Percentiles rank a stretch among this genome's conserved stretches.
phyloP scores from a whole-genome alignment of 2,329 filamentous ascomycete species.

The Verticillium longisporum region DNA sequence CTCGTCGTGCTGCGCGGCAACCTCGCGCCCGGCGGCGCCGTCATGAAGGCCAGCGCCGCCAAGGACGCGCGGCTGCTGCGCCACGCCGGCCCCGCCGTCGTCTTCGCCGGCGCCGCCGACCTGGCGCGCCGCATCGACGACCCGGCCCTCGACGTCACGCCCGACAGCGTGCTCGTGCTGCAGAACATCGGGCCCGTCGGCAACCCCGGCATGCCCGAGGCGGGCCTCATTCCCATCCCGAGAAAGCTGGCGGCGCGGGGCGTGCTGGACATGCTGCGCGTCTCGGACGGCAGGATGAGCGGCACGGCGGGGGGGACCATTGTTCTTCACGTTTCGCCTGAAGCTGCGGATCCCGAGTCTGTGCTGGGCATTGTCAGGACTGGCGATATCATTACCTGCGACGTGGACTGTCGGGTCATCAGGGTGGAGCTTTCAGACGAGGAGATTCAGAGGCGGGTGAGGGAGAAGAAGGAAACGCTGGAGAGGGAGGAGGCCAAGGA shows the following conservation, averaged over 20 bases:
- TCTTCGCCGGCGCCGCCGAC: constrained; percentile 71
- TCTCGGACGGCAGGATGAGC: constrained; percentile 83
- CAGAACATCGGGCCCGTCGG: constrained; percentile 86
- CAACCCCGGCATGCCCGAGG: constrained; percentile 90
- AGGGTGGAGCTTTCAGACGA: constrained; percentile 56
- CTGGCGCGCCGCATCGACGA: constrained; percentile 57
- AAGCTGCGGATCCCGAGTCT: constrained; percentile 69
- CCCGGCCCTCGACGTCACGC: constrained; percentile 53
- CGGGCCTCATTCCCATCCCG: constrained; percentile 56
- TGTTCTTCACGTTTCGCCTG: constrained; percentile 79
- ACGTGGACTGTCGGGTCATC: constrained; percentile 60
- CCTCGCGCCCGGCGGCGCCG: constrained; percentile 73
- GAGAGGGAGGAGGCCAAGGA: constrained; percentile 47
- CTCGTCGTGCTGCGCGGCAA: constrained; percentile 80
- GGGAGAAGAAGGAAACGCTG: constrained; percentile 47
- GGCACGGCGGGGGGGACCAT: constrained; percentile 88
- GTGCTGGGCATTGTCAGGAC: constrained; percentile 71
- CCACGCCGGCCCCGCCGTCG: constrained; percentile 44
- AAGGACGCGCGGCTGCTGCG: constrained; percentile 60
- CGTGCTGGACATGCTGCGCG: constrained; percentile 71
- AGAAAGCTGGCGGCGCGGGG: constrained; percentile 72
- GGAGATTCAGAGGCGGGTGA: constrained; percentile 58
- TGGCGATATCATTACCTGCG: constrained; percentile 74
- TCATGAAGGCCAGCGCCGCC: constrained; percentile 81
- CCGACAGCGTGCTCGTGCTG: constrained; percentile 64